Percentiles rank a stretch among this genome's conserved stretches.
Evolutionary conservation across 768 basidiomycete genomes (phyloP).

Genomic region (Plicaturopsis crispa): DNA sequence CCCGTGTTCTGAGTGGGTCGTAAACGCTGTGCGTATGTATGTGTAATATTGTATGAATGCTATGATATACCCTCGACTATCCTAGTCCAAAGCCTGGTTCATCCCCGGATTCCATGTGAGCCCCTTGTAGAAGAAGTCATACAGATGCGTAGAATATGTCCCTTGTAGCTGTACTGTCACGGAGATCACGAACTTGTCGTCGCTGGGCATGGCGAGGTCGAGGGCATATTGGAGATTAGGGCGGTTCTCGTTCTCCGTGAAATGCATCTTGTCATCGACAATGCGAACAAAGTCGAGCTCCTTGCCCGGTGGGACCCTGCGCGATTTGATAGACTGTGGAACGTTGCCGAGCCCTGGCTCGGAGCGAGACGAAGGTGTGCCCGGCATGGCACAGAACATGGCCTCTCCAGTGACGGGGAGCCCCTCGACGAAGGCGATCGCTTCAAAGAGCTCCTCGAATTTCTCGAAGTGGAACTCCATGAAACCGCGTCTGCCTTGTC

Average conservation of each 20-base stretch:
- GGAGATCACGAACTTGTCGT: conserved; percentile 10
- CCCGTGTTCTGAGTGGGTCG: conserved; percentile 87
- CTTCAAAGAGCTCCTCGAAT: conserved; percentile 11
- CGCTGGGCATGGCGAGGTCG: conserved; percentile 5
- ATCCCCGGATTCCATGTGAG: not conserved
- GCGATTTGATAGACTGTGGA: conserved; percentile 4
- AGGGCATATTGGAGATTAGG: conserved; percentile 11
- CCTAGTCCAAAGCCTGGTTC: conserved; percentile 2
- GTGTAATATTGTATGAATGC: too few relatives aligned
- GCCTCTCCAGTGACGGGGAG: conserved; percentile 2
- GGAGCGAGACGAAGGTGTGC: conserved; percentile 9
- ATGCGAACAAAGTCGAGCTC: conserved; percentile 4
- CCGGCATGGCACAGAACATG: conserved; percentile 10
- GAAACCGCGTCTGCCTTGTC: conserved; percentile 8
- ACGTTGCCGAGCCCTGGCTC: conserved; percentile 1
- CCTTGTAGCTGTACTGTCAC: conserved; percentile 8
- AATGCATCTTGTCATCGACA: conserved; percentile 9
- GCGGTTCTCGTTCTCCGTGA: conserved; percentile 7
- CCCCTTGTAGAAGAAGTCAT: conserved; percentile 10
- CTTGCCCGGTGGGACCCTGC: conserved; percentile 4
- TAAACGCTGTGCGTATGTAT: not conserved
- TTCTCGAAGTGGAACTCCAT: conserved; percentile 14
- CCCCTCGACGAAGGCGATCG: conserved; percentile 8
- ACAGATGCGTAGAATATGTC: conserved; percentile 10
- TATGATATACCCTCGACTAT: too few relatives aligned